Conservation (phyloP, 768 basidiomycete species). For the Leccinum ochraceum region DNA sequence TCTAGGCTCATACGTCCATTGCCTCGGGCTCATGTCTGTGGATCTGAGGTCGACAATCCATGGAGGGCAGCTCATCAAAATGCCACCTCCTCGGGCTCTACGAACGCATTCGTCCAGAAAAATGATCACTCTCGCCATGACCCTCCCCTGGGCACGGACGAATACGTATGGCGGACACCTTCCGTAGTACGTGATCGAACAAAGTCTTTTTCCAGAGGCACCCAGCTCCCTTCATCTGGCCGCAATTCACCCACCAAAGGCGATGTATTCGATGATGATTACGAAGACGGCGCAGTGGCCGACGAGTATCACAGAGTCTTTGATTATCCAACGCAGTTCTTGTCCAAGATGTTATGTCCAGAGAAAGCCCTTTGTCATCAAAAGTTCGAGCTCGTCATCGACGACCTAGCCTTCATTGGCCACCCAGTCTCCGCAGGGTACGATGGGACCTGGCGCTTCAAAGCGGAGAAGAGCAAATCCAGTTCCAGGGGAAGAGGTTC, state of each 20-base stretch:
- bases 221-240: conserved; percentile 48
- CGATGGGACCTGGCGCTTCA: conserved; percentile 76
- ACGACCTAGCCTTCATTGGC: conserved; percentile 90
- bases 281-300: conserved; percentile 34
- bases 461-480: conserved; percentile 55
- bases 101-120: conserved; percentile 12
- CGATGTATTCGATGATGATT: conserved; percentile 37
- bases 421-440: conserved; percentile 86
- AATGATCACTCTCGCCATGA: conserved; percentile 1
- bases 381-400: conserved; percentile 90
- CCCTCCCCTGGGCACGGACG: conserved; percentile 34
- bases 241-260: conserved; percentile 53
- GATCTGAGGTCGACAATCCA: conserved; percentile 63
- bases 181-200: conserved; percentile 49
- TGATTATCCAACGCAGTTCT: conserved; percentile 77
- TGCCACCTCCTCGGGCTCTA: conserved; percentile 33
- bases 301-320: conserved; percentile 71
- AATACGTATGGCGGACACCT: conserved; percentile 67
- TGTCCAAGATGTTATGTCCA: conserved; percentile 82
- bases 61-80: conserved; percentile 66
- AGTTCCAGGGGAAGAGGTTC: conserved; percentile 58
- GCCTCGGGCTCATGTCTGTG: conserved; percentile 43
- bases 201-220: conserved; percentile 49
- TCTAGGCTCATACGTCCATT: conserved; percentile 72
- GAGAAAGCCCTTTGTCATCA: conserved; percentile 82